phyloP scores from a whole-genome alignment of 371 early-diverging fungal genomes.

The Gilbertella persicaria region DNA sequence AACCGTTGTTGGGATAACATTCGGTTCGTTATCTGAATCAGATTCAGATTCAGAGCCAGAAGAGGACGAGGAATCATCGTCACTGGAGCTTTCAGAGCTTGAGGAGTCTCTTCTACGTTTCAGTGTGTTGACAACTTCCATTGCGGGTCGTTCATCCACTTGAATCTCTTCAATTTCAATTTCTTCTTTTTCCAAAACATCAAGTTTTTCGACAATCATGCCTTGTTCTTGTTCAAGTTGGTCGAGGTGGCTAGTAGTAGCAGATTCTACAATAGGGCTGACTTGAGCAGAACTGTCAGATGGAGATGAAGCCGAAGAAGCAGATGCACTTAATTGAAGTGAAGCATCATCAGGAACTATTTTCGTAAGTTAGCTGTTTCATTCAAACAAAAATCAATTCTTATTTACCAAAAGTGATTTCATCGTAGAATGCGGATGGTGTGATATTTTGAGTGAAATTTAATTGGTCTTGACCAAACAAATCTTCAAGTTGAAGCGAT shows the following conservation, averaged over 20 bases:
- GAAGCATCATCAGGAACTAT: conserved; percentile 27
- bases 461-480: conserved; percentile 42
- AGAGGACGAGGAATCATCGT: conserved; percentile 19
- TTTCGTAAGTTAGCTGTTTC: background rate
- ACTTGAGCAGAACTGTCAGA: conserved; percentile 16
- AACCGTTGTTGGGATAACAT: conserved; percentile 42
- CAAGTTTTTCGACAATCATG: conserved; percentile 1
- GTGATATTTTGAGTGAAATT: conserved; percentile 16
- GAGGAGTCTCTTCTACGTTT: conserved; percentile 32
- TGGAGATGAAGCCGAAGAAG: conserved; percentile 29
- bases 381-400: background rate
- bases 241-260: conserved; percentile 2
- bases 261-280: conserved; percentile 21
- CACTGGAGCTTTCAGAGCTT: conserved; percentile 20
- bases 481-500: conserved; percentile 38
- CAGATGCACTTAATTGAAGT: conserved; percentile 23
- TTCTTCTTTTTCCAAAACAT: conserved; percentile 2
- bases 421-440: conserved; percentile 39
- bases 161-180: conserved; percentile 1
- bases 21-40: conserved; percentile 22
- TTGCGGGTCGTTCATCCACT: conserved; percentile 10
- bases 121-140: background rate
- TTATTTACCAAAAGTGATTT: conserved; percentile 45
- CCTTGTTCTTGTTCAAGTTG: background rate
- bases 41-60: conserved; percentile 25